Base-by-base conservation (phyloP, 1,139 yeast genomes). In the Lodderomyces orthopsilosis region DNA sequence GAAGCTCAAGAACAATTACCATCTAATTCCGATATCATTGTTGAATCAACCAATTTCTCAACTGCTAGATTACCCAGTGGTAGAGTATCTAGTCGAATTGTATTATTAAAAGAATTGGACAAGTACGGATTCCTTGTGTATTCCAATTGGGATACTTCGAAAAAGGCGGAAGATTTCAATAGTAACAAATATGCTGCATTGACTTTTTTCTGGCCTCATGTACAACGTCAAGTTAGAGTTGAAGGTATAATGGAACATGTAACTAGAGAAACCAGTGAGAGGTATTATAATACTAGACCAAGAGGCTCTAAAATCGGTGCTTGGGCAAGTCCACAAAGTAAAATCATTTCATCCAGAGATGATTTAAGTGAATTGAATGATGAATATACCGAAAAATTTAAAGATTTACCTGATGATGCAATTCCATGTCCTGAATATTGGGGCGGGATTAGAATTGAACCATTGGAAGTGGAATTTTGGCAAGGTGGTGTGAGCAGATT, bases 401-500 rank as follows among this genome's bases (percentile, higher is more conserved):
- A 79, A 48, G 82, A 75, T 40, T 65, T 68, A 33, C 53, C 54
- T 9, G 80, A 74, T 47, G 83, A 81, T 13, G 79, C 79, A 41
- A 81, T 93, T 42, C 94, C 95, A 23, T 86, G 96, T 54, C 98
- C 98, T 15, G 90, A 87, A 26, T 82, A 73, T 61, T 93, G 98
- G 98, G 98, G 98, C 41, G 98, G 98, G 1, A 63, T 93, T 43
- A 75, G 96, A 56, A 75, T 93, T 24, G 81, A 85, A 37, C 98
- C 99, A 2, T 68, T 87, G 43, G 96, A 89, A 58, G 78, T 93
- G 53, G 98, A 93, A 66, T 93, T 93, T 59, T 93, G 98, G 97
- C 98, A 93, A 66, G 98, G 98, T 14, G 80, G 98, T 49, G 75
- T 79, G 47, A 85, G 88, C 57, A 78, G 99, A 62, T 73, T 91